phyloP scores from a whole-genome alignment of 139 green algal genomes.

The Mesotaenium endlicherianum region DNA sequence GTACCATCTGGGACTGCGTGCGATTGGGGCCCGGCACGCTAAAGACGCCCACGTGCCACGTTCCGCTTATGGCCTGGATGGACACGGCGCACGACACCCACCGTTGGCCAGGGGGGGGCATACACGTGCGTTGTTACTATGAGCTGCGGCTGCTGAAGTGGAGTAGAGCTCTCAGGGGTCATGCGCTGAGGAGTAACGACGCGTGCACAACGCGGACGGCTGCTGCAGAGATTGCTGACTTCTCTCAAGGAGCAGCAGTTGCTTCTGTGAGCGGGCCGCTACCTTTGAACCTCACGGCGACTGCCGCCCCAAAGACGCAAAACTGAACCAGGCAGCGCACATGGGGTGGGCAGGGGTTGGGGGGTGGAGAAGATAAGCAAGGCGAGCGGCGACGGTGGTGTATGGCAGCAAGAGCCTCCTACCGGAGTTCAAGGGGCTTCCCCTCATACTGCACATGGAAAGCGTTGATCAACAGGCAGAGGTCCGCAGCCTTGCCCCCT shows the following conservation, averaged over 20 bases:
- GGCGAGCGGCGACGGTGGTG: too few relatives aligned
- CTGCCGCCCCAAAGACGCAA: too few relatives aligned
- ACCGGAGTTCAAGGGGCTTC: too few relatives aligned
- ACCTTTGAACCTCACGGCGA: too few relatives aligned
- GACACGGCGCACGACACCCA: too few relatives aligned
- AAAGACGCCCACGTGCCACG: constrained; percentile 24
- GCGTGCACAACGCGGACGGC: neutral
- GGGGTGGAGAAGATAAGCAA: too few relatives aligned
- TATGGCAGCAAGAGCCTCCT: neutral
- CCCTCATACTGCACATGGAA: too few relatives aligned
- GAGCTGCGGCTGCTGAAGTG: neutral
- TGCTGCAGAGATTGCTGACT: neutral
- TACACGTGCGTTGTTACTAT: neutral
- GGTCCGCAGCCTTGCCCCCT: neutral
- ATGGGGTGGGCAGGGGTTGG: too few relatives aligned
- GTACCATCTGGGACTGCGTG: constrained; percentile 28
- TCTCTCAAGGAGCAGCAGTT: neutral
- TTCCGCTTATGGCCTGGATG: neutral
- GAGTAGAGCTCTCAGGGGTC: neutral
- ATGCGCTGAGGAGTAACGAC: neutral
- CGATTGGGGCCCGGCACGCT: neutral
- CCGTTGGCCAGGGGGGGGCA: neutral
- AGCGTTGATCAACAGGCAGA: neutral
- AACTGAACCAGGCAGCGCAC: too few relatives aligned
- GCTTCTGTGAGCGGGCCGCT: too few relatives aligned